Base-by-base conservation (phyloP, 805 yeast species). In the Yarrowia divulgata region DNA sequence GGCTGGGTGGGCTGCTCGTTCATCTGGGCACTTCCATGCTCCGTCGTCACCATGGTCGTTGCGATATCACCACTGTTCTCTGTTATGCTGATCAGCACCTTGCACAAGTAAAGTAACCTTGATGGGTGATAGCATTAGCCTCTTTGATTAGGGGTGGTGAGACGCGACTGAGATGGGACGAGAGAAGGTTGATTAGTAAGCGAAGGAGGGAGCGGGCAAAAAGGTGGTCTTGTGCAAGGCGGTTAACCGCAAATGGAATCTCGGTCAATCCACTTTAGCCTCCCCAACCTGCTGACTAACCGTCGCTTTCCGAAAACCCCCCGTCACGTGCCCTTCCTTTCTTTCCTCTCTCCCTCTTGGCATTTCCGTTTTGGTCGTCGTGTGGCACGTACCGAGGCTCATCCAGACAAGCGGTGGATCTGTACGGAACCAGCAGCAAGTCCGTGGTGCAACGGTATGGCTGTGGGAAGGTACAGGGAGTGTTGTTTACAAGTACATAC, bases 31-130 rank as follows among this genome's bases (percentile, higher is more conserved):
- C 16, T n/a, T n/a, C 43, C 52, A 35, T 60, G 42, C 52, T 60
- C 66, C 37, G 66, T 60, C 52, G 66, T 60, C 52, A 60, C 66
- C 66, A 60, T 45, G 49, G 49, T 57, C 23, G 49, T 10, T 23
- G 29, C 3, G 42, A 9, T 42, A 10, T n/a, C 29, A n/a, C 16
- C 16, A 3, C 8, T 13, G 18, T 7, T 40, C 29, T 23, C 29
- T 29, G 35, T 40, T 23, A n/a, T 32, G 64, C 46, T 55, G 62
- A 55, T 57, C 63, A 29, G 4, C 16, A 40, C 58, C 43, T 29
- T 14, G 29, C 35, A n/a, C 37, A 54, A 10, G 48, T 57, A 60
- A 54, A 10, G 48, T 57, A 60, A 60, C 66, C 52, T 60, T 60
- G 66, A 60, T 60, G 52, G 10, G 50, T 14, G 29, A 23, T 40